Evolutionary conservation across 352 stramenopile genomes (phyloP), one percentile per base, ranked within the genome.

Genomic region (Globisporangium emineosum): DNA sequence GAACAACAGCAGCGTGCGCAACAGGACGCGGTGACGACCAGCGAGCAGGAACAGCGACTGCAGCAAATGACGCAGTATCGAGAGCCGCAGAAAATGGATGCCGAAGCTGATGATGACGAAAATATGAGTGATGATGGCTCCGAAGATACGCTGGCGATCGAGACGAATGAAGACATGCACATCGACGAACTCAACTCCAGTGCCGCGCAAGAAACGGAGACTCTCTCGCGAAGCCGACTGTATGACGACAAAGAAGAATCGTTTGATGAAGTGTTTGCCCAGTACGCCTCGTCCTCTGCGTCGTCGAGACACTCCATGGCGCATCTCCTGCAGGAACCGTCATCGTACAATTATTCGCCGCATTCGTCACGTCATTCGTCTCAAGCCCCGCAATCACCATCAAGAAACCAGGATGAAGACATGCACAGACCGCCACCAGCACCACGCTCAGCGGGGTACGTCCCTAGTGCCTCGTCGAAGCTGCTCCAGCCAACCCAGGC

Each of bases 401-500:
- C 27, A 19, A 57, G 29, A n/a, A 57, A 57, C 15, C 65, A 67
- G 42, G 51, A 65, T 33, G 53, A 65, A 37, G 27, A 53, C 30
- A 47, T 57, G 50, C 32, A 40, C 23, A 60, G 21, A n/a, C 49
- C 70, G 23, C 60, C 54, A 12, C 57, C 67, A n/a, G 57, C 35
- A 30, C 66, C 32, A 35, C 57, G 30, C 54, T 58, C 59, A 43
- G 40, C 42, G 8, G 50, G 52, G 2, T 23, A 29, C 25, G 35
- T n/a, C 15, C 50, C 55, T 10, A 35, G 54, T 15, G 59, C 73
- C 19, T 64, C 73, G 29, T 89, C 81, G 9, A 82, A 81, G 55
- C 64, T 91, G 21, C 71, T 91, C 53, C 82, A 90, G 59, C 84
- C 82, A 0, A 93, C 85, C 5, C 72, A 91, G 63, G 82, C 82